These are phyloP conservation scores for Hordeum pubiflorum DNA, from an alignment of 202 grass and related monocot species.

Conservation along the genomic window DNA sequence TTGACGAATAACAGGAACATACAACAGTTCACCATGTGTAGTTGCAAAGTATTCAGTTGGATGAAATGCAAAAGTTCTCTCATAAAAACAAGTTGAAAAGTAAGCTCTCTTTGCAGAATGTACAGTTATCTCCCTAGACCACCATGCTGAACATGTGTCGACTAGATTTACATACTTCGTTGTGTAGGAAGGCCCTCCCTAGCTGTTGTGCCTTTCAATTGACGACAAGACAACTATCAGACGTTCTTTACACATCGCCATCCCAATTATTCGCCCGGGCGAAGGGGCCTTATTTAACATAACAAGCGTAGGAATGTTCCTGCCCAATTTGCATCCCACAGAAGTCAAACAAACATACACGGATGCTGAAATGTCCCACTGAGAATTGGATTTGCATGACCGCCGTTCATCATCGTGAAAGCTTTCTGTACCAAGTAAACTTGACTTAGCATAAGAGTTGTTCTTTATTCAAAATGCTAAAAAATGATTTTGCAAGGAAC, in stretches of 20 bases:
- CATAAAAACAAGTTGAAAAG: neutral
- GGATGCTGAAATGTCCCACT: neutral
- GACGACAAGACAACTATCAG: conserved; percentile 13
- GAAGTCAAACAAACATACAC: conserved; percentile 35
- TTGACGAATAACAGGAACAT: neutral
- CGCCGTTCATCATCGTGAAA: neutral
- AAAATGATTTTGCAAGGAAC: conserved; percentile 18
- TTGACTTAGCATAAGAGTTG: neutral
- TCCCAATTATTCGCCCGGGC: conserved; percentile 16
- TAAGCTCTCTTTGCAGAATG: neutral
- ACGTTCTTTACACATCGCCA: neutral
- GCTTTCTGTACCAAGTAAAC: conserved; percentile 7
- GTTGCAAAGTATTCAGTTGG: conserved; percentile 8
- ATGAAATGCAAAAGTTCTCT: neutral
- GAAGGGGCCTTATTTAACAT: conserved; percentile 1
- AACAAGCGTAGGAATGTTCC: conserved; percentile 17
- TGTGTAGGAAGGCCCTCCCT: neutral
- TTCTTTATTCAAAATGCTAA: conserved; percentile 19
- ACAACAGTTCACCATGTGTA: neutral
- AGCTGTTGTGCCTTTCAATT: conserved; percentile 8
- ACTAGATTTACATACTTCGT: neutral
- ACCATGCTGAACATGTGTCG: neutral
- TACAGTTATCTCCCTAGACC: conserved; percentile 5
- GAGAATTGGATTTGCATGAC: conserved; percentile 9
- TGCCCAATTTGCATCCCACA: conserved; percentile 15